Conservation (phyloP, 257 asterid species). For the Nemophila menziesii region DNA sequence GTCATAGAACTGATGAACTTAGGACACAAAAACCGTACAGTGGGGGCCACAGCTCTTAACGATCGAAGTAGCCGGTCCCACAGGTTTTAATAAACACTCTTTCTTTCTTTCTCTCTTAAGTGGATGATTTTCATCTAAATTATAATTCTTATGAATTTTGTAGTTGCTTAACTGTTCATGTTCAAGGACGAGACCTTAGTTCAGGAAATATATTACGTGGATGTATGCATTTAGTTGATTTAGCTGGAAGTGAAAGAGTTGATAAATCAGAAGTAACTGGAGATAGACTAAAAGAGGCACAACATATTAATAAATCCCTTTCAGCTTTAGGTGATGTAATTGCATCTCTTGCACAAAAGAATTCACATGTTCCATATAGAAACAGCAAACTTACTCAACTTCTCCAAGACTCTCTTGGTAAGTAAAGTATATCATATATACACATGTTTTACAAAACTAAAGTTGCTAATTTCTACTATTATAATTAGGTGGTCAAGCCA, state of each 20-base stretch:
- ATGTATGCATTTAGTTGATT: conserved; percentile 98
- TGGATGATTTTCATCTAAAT: conserved; percentile 5
- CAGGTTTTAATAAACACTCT: conserved; percentile 42
- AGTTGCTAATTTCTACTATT: conserved; percentile 10
- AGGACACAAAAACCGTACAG: conserved; percentile 81
- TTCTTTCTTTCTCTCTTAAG: neutral
- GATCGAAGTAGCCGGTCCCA: conserved; percentile 99
- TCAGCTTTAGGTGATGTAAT: conserved; percentile 98
- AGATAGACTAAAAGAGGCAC: conserved; percentile 94
- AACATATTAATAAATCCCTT: conserved; percentile 81
- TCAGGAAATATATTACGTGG: conserved; percentile 73
- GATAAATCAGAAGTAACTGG: conserved; percentile 97
- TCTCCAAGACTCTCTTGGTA: conserved; percentile 99
- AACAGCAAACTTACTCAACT: conserved; percentile 96
- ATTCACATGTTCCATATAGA: conserved; percentile 76
- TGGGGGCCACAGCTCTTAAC: conserved; percentile 95
- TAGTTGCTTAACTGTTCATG: conserved; percentile 94
- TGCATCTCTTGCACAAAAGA: conserved; percentile 86
- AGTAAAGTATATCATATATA: too few relatives aligned
- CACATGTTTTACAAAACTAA: neutral
- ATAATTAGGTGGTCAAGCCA: conserved; percentile 85
- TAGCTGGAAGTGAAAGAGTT: conserved; percentile 99
- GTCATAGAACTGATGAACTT: conserved; percentile 75
- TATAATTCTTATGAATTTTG: conserved; percentile 6
- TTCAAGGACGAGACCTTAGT: conserved; percentile 80